Conservation (phyloP, 768 basidiomycete species). For the Lactarius evosmus region DNA sequence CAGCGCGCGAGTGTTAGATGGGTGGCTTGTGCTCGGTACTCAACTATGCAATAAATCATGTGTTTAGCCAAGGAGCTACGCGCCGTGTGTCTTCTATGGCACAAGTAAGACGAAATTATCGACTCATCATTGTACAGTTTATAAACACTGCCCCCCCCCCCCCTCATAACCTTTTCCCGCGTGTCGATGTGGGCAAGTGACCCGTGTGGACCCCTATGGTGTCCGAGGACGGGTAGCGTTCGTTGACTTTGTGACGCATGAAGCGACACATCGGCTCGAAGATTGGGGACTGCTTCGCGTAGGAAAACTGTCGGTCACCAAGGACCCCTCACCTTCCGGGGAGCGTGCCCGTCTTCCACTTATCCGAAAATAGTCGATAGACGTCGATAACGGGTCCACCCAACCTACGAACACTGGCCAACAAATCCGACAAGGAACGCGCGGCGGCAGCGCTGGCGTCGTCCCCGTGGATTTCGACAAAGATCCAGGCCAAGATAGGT, state of each 20-base stretch:
- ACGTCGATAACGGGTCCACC: constrained; percentile 2
- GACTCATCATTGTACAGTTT: not conserved
- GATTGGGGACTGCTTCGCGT: not conserved
- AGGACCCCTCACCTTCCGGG: not conserved
- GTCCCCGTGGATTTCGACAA: not conserved
- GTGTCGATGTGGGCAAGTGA: not conserved
- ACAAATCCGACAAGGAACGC: not conserved
- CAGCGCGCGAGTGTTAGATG: not conserved
- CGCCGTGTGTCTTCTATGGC: not conserved
- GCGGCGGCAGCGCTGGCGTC: not conserved
- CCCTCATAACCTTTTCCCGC: not conserved
- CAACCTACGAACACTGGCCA: not conserved
- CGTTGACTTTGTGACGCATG: not conserved
- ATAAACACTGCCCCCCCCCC: not conserved
- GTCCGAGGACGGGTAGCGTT: not conserved
- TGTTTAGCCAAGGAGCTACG: not conserved
- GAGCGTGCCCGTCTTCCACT: not conserved
- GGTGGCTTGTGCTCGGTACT: not conserved
- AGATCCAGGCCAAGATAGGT: constrained; percentile 2
- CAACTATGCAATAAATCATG: not conserved
- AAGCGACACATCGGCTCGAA: not conserved
- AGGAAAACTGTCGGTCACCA: not conserved
- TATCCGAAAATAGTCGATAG: constrained; percentile 7
- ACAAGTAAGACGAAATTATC: not conserved
- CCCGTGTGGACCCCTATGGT: not conserved